These are phyloP conservation scores for Lichtheimia hyalospora DNA, from an alignment of 371 early-diverging fungal species.

Conservation along the genomic window DNA sequence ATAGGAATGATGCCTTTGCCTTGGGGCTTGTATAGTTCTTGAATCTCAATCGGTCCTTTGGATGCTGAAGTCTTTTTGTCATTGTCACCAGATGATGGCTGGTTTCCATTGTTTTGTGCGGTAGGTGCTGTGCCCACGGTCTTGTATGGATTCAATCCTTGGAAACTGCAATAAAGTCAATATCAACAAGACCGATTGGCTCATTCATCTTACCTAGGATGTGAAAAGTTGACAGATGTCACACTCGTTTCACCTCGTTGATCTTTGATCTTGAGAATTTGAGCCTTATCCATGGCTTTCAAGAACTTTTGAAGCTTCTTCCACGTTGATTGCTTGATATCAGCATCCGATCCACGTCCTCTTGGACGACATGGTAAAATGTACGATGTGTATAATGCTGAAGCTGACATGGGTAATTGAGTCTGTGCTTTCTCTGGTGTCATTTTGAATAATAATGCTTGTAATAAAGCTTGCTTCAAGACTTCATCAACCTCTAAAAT, in stretches of 20 bases:
- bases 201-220: slow-evolving; percentile 25
- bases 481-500: slow-evolving; percentile 49
- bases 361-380: slow-evolving; percentile 63
- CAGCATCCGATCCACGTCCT: slow-evolving; percentile 53
- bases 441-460: slow-evolving; percentile 63
- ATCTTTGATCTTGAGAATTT: slow-evolving; percentile 68
- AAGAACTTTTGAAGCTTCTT: slow-evolving; percentile 76
- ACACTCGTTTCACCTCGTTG: slow-evolving; percentile 64
- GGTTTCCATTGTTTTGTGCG: neutral
- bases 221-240: slow-evolving; percentile 59
- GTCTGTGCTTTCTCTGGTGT: slow-evolving; percentile 43
- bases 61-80: neutral
- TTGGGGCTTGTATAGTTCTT: slow-evolving; percentile 58
- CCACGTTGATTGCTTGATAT: slow-evolving; percentile 73
- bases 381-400: slow-evolving; percentile 64
- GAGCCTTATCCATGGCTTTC: slow-evolving; percentile 66
- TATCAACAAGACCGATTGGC: neutral
- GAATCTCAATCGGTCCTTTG: slow-evolving; percentile 22
- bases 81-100: neutral
- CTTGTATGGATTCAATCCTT: slow-evolving; percentile 29
- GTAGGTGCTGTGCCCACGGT: slow-evolving; percentile 23
- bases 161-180: slow-evolving; percentile 19
- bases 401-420: slow-evolving; percentile 63
- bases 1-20: slow-evolving; percentile 39
- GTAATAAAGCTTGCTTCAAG: slow-evolving; percentile 59